These are phyloP conservation scores for Zygosaccharomyces sapae DNA, from an alignment of 1,139 yeast genomes.

Conservation along the genomic window DNA sequence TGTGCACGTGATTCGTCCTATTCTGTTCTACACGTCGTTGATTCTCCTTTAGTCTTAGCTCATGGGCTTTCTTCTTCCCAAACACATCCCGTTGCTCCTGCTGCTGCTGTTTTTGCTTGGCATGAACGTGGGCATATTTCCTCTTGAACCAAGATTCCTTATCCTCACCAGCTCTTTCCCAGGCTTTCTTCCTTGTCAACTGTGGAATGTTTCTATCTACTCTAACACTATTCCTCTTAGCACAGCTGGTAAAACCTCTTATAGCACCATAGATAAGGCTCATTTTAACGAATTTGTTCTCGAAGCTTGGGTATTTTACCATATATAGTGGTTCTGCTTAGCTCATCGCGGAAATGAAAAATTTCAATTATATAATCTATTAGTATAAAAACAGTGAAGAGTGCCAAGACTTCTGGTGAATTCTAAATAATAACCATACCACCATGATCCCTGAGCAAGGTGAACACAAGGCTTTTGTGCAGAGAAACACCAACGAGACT, in stretches of 20 bases:
- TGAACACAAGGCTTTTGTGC: slow-evolving; percentile 50
- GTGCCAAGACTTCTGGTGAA: neutral
- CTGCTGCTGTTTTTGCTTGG: slow-evolving; percentile 39
- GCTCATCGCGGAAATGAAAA: slow-evolving; percentile 2
- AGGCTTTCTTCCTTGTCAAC: slow-evolving; percentile 44
- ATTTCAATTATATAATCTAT: neutral
- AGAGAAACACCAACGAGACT: slow-evolving; percentile 86
- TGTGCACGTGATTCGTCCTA: slow-evolving; percentile 16
- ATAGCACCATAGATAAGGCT: neutral
- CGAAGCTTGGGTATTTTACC: neutral
- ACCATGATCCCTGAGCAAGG: slow-evolving; percentile 7
- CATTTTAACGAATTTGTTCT: neutral
- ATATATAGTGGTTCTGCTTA: neutral
- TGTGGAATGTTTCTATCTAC: slow-evolving; percentile 47
- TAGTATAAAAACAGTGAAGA: neutral
- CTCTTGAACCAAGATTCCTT: slow-evolving; percentile 53
- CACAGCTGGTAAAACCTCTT: slow-evolving; percentile 11
- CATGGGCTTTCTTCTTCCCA: slow-evolving; percentile 19
- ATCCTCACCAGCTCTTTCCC: slow-evolving; percentile 52
- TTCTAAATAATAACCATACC: neutral
- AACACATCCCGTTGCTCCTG: slow-evolving; percentile 20
- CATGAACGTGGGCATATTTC: slow-evolving; percentile 58
- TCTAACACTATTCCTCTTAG: slow-evolving; percentile 8
- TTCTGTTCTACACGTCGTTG: slow-evolving; percentile 12
- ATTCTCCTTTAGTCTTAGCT: slow-evolving; percentile 15